Evolutionary conservation across 2,329 filamentous ascomycete species (phyloP), one percentile per base, ranked within the genome.

Genomic region (Diaporthe humulicola): DNA sequence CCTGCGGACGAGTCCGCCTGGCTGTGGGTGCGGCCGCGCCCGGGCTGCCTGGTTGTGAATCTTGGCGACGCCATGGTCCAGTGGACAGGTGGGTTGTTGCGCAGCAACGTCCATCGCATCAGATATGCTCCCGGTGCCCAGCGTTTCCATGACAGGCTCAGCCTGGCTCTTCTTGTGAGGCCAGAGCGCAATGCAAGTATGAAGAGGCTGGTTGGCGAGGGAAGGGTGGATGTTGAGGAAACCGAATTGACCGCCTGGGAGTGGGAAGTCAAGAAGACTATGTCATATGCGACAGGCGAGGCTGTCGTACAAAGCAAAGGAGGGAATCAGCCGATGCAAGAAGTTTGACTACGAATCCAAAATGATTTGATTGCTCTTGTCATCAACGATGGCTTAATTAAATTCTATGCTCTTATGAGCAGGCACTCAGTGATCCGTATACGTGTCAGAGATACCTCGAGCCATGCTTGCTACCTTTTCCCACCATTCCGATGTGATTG

Each of bases 81-180:
- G 72, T 79, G 78, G 77, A 79, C 77, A 0, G 76, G 77, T 25
- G 79, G 79, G 1, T 14, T 77, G 19, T 52, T 80, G 9, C 78
- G 79, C 19, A 80, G 79, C 70, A 81, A 81, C 61, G 74, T 79
- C 6, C 77, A 80, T 58, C 80, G 79, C 22, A 75, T 79, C 57
- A 70, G 56, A n/a, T 73, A 77, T 72, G 57, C 50, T 3, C 71
- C 71, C 2, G 71, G 61, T 40, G 61, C 40, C 5, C 71, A 73
- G 7, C 38, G 60, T 6, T 60, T 70, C 45, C 28, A 22, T 17
- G 61, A 73, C 40, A 50, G 71, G 28, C 36, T 30, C 61, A 73
- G 71, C 1, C 71, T 73, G n/a, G 71, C 52, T 6, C 61, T 73
- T 12, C n/a, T 73, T 6, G 71, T 73, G 9, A 70, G 61, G 40